These are phyloP conservation scores for Aspergillus piperis DNA, from an alignment of 2,329 filamentous ascomycete genomes.

Conservation along the genomic window DNA sequence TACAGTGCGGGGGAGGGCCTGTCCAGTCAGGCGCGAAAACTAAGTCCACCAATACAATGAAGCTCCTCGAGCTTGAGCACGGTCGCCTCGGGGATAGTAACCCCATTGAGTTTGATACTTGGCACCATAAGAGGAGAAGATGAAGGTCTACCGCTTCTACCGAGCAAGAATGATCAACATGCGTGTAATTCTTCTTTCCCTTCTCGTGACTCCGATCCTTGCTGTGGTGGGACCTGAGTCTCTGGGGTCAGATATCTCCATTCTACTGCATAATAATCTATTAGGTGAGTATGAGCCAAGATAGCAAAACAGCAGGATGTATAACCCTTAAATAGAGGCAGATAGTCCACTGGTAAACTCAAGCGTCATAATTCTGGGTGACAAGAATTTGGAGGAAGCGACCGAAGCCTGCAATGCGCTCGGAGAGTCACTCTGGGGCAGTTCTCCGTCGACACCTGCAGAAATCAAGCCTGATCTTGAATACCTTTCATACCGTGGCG, in stretches of 20 bases:
- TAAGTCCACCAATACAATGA: not conserved
- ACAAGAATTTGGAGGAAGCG: not conserved
- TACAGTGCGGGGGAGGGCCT: not conserved
- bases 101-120: not conserved
- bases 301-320: too few relatives aligned
- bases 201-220: not conserved
- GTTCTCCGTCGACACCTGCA: not conserved
- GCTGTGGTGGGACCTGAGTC: not conserved
- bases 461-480: not conserved
- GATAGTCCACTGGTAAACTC: not conserved
- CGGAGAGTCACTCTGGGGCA: not conserved
- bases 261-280: slow-evolving; percentile 7
- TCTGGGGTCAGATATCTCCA: not conserved
- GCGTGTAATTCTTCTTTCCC: not conserved
- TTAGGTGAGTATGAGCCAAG: not conserved
- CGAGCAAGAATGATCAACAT: not conserved
- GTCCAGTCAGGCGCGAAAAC: not conserved
- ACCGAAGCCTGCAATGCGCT: not conserved
- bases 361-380: not conserved
- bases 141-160: not conserved
- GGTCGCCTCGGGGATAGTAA: not conserved
- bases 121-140: not conserved
- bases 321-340: not conserved
- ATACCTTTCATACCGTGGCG: not conserved
- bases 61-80: not conserved